Evolutionary conservation across 2,329 filamentous ascomycete genomes (phyloP).

Genomic region (Arachnomyces sp.): DNA sequence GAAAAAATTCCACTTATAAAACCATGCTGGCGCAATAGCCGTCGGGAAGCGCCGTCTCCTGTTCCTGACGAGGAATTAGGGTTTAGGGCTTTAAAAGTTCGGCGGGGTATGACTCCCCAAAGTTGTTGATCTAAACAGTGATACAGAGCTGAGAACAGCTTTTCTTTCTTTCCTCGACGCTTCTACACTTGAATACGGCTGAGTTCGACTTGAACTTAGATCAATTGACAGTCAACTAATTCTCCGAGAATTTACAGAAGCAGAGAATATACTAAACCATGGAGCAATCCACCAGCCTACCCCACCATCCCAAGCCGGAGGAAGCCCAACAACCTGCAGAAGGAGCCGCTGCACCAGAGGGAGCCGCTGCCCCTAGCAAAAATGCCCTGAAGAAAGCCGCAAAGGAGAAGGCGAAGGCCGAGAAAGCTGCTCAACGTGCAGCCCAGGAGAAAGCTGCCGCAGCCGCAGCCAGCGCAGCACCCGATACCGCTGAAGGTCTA

Average conservation of each 20-base stretch:
- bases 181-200: too few relatives aligned
- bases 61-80: constrained; percentile 2
- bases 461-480: constrained; percentile 56
- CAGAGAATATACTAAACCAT: constrained; percentile 3
- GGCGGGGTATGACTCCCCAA: neutral
- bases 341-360: constrained; percentile 21
- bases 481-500: constrained; percentile 56
- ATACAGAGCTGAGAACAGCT: too few relatives aligned
- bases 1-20: too few relatives aligned
- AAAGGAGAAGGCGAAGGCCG: constrained; percentile 82
- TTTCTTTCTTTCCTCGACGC: too few relatives aligned
- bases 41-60: too few relatives aligned
- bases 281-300: constrained; percentile 12
- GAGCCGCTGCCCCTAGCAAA: constrained; percentile 55
- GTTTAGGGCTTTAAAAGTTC: constrained; percentile 6
- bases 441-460: constrained; percentile 61
- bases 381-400: constrained; percentile 78
- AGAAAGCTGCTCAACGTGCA: constrained; percentile 62
- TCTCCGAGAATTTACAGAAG: neutral
- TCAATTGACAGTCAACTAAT: too few relatives aligned
- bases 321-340: constrained; percentile 8
- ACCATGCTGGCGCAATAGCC: too few relatives aligned
- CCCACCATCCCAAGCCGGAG: constrained; percentile 8
- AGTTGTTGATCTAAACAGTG: too few relatives aligned
- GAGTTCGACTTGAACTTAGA: too few relatives aligned